Conservation (phyloP, 441 rosid species). For the Arabidopsis lyrata region DNA sequence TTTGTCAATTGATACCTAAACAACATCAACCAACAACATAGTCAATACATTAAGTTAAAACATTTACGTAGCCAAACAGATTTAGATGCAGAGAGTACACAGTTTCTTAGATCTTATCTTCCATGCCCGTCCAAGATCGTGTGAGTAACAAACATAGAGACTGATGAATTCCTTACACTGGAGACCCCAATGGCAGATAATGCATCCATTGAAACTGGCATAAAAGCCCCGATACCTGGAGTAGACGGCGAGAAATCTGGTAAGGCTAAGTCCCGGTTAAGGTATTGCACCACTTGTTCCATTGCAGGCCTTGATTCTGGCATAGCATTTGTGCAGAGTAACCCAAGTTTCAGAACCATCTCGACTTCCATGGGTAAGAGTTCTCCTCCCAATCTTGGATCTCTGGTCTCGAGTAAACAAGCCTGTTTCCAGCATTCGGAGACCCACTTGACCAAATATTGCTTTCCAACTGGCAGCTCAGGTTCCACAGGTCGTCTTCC, state of each 20-base stretch:
- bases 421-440: background rate
- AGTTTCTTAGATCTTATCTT: slow-evolving; percentile 28
- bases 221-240: slow-evolving; percentile 33
- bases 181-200: background rate
- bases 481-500: slow-evolving; percentile 37
- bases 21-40: background rate
- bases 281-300: slow-evolving; percentile 36
- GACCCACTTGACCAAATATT: slow-evolving; percentile 30
- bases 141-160: slow-evolving; percentile 31
- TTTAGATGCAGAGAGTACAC: background rate
- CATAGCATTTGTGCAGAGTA: slow-evolving; percentile 56
- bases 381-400: slow-evolving; percentile 23
- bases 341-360: slow-evolving; percentile 41
- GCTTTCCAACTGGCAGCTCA: background rate
- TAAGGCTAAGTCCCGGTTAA: background rate
- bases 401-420: slow-evolving; percentile 5
- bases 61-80: background rate
- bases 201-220: slow-evolving; percentile 3
- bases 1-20: background rate
- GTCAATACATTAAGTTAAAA: background rate
- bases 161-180: slow-evolving; percentile 1
- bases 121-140: slow-evolving; percentile 24
- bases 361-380: background rate
- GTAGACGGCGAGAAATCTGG: slow-evolving; percentile 34
- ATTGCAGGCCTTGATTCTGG: slow-evolving; percentile 50